Percentiles rank a stretch among this genome's conserved stretches.
These are phyloP conservation scores for Daldinia concentrica DNA, from an alignment of 495 filamentous ascomycete species.

Conservation along the genomic window DNA sequence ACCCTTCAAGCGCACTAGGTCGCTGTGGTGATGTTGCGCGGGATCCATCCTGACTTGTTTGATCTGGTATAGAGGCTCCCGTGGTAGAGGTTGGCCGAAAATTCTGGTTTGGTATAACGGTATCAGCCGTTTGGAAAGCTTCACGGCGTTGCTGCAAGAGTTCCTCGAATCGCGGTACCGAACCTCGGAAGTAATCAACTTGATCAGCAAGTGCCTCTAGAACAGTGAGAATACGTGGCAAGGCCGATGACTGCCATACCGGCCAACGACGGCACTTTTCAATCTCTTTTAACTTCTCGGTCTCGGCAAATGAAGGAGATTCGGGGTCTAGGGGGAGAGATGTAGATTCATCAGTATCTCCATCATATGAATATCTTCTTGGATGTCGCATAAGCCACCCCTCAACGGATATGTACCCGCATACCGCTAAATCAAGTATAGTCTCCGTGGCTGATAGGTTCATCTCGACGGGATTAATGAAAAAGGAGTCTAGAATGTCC, in stretches of 20 bases:
- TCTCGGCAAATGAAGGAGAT: slow-evolving; percentile 48
- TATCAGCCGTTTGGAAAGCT: slow-evolving; percentile 68
- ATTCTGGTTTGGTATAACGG: slow-evolving; percentile 42
- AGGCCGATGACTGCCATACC: slow-evolving; percentile 53
- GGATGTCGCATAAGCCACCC: slow-evolving; percentile 89
- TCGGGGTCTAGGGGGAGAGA: slow-evolving; percentile 47
- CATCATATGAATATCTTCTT: slow-evolving; percentile 63
- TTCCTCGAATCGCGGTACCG: slow-evolving; percentile 79
- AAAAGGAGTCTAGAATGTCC: slow-evolving; percentile 77
- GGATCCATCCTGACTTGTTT: slow-evolving; percentile 46
- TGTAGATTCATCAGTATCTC: slow-evolving; percentile 50
- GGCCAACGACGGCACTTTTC: slow-evolving; percentile 61
- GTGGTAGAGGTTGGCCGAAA: slow-evolving; percentile 34
- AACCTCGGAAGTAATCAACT: slow-evolving; percentile 69
- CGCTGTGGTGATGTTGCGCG: slow-evolving; percentile 55
- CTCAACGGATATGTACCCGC: slow-evolving; percentile 82
- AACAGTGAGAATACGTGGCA: slow-evolving; percentile 61
- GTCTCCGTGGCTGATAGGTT: slow-evolving; percentile 88
- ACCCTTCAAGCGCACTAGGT: slow-evolving; percentile 61
- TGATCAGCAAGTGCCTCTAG: slow-evolving; percentile 69
- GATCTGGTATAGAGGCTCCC: slow-evolving; percentile 43
- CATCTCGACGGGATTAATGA: slow-evolving; percentile 87
- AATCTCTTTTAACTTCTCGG: slow-evolving; percentile 55
- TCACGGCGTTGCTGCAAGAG: slow-evolving; percentile 76
- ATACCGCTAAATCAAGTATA: slow-evolving; percentile 82